A percentile compares a stretch with the other conserved stretches of the same genome.
phyloP scores from a whole-genome alignment of 1,284 basidiomycete genomes.

The Cryptococcus depauperatus region DNA sequence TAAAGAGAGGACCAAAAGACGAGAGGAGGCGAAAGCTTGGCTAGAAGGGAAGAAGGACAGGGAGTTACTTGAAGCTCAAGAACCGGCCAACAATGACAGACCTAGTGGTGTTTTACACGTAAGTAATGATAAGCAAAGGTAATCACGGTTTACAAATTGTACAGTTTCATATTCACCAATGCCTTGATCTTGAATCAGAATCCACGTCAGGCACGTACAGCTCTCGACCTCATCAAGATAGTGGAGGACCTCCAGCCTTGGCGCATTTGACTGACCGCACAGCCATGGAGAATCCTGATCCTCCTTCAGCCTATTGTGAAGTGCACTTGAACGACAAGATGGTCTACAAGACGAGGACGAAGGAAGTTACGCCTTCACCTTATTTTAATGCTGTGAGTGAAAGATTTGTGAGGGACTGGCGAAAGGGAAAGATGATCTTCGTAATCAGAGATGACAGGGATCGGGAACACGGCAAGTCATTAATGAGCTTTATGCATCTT shows the following conservation, averaged over 20 bases:
- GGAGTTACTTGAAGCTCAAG: constrained; percentile 41
- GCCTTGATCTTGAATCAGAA: constrained; percentile 39
- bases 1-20: constrained; percentile 26
- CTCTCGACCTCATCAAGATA: constrained; percentile 22
- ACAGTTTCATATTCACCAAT: constrained; percentile 44
- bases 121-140: too few species aligned
- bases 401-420: constrained; percentile 48
- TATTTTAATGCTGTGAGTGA: constrained; percentile 49
- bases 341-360: constrained; percentile 46
- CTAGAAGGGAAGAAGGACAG: constrained; percentile 40
- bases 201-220: constrained; percentile 35
- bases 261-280: constrained; percentile 35
- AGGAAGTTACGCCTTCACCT: constrained; percentile 44
- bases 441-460: constrained; percentile 46
- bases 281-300: constrained; percentile 37
- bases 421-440: constrained; percentile 43
- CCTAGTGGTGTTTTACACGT: constrained; percentile 38
- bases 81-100: constrained; percentile 28
- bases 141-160: too few species aligned
- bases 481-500: background rate
- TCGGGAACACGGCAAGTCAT: constrained; percentile 38
- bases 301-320: constrained; percentile 44
- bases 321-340: constrained; percentile 48
- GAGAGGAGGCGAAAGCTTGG: constrained; percentile 39
- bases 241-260: constrained; percentile 38